Evolutionary conservation across 305 asterid species (phyloP).

Genomic region (Lippia alba): DNA sequence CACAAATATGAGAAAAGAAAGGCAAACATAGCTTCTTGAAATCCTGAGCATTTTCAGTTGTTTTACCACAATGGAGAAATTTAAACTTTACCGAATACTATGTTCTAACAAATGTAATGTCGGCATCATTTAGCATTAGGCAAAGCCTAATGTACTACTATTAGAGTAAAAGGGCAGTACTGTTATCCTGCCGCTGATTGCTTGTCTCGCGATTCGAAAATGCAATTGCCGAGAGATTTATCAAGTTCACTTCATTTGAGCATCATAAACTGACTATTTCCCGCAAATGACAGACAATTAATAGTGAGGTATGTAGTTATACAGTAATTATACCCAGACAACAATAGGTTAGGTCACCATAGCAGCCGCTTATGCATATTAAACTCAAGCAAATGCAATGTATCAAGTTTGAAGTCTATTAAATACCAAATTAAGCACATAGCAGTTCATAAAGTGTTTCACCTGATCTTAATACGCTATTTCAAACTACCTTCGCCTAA

Average conservation of each 20-base stretch:
- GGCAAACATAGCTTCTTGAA: not conserved
- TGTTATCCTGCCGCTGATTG: not conserved
- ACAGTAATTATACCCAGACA: not conserved
- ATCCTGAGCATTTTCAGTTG: not conserved
- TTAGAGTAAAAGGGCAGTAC: not conserved
- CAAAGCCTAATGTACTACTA: not conserved
- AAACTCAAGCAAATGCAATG: not conserved
- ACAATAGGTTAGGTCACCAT: not conserved
- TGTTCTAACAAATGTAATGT: not conserved
- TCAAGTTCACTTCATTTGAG: not conserved
- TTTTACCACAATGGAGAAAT: not conserved
- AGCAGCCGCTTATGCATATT: not conserved
- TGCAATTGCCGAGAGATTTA: not conserved
- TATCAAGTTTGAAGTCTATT: conserved; percentile 2
- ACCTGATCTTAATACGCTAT: conserved; percentile 4
- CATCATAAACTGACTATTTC: not conserved
- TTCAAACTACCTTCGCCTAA: not conserved
- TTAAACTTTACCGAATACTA: not conserved
- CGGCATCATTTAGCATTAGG: not conserved
- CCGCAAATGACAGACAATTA: not conserved
- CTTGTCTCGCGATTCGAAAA: not conserved
- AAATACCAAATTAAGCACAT: not conserved
- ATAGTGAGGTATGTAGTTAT: not conserved
- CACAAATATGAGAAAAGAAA: not conserved
- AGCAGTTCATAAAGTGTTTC: not conserved